Conservation (phyloP, 768 basidiomycete genomes). For the Suillus luteus region DNA sequence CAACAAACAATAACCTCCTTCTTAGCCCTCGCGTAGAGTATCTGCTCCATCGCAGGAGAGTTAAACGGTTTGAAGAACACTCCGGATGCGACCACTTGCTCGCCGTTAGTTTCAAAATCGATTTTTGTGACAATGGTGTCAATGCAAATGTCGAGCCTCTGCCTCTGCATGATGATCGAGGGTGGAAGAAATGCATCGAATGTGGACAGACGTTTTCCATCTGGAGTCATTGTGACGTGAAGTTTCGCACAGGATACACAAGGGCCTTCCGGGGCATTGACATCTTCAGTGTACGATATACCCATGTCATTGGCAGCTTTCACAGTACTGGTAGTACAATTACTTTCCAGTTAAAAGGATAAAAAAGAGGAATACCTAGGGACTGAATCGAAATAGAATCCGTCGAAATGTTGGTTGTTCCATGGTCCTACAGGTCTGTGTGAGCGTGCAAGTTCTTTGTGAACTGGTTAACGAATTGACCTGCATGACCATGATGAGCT, state of each 20-base stretch:
- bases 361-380: background rate
- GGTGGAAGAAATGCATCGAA: constrained; percentile 19
- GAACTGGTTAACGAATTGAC: background rate
- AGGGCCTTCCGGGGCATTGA: constrained; percentile 3
- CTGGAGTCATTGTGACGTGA: constrained; percentile 6
- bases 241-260: constrained; percentile 11
- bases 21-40: constrained; percentile 10
- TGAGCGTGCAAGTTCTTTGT: background rate
- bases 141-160: constrained; percentile 20
- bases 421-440: constrained; percentile 1
- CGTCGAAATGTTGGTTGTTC: constrained; percentile 4
- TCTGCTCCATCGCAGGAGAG: background rate
- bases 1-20: constrained; percentile 36
- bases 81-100: background rate
- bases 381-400: constrained; percentile 5
- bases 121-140: constrained; percentile 12
- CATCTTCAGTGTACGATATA: constrained; percentile 10
- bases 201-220: constrained; percentile 18
- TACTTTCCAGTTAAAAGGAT: background rate
- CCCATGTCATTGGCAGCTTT: background rate
- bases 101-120: background rate
- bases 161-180: constrained; percentile 8
- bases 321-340: background rate
- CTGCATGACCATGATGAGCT: constrained; percentile 5
- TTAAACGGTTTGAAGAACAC: background rate